Evolutionary conservation across 129 eudicot genomes (phyloP), one percentile per base, ranked within the genome.

Genomic region (Rutidosis leptorrhynchoides): DNA sequence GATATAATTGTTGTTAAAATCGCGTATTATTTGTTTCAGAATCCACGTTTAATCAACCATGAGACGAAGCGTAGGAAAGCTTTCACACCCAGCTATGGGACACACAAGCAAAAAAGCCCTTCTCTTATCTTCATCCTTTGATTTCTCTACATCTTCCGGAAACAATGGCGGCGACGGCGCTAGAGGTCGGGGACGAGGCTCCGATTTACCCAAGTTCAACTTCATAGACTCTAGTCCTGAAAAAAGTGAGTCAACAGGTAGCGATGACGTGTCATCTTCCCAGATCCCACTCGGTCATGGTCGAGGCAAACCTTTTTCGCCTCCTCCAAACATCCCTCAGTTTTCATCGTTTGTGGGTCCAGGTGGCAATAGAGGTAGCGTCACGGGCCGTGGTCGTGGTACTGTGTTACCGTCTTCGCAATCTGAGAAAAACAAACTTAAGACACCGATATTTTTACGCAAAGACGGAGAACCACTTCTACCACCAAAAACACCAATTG

Each of bases 11-110:
- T 22, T 73, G 19, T 9, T 60, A n/a, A 27, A n/a, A 53, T 14
- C 4, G 4, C 14, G 51, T 54, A 8, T 67, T 15, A n/a, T 10
- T 67, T 59, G 56, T 51, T 75, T 10, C 5, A 75, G 62, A 48
- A 28, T 43, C 57, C 58, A 54, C 67, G n/a, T 16, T 23, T 37
- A 58, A 72, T 23, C 62, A 72, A 53, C 62, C 69, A 85, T 85
- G 90, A 85, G 90, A 73, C 72, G 84, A 29, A 79, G 82, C 70
- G 48, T 85, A n/a, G 84, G 77, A 20, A 65, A 65, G 25, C 74
- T 81, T 10, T 65, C 81, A 35, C 74, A 67, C 16, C 80, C 79
- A 15, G 56, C 65, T 27, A 69, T 85, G 42, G 90, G 84, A 57
- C 71, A 72, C 45, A 54, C 74, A 2, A 65, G 68, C 53, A 77